A percentile compares a stretch with the other conserved stretches of the same genome.
These are phyloP conservation scores for Camellia oleifera DNA, from an alignment of 179 eudicot species.

Conservation along the genomic window DNA sequence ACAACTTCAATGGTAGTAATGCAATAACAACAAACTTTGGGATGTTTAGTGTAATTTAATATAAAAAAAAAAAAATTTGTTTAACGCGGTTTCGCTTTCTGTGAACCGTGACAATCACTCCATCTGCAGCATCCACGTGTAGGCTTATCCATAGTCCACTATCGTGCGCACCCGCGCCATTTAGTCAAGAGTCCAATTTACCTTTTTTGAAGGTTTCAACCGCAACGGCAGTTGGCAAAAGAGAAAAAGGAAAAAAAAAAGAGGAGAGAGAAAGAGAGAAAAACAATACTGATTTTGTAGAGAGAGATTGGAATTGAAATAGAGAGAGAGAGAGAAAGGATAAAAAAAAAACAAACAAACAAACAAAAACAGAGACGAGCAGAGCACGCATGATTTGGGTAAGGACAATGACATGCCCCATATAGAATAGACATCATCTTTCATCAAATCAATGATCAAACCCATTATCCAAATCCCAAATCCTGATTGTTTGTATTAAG, in stretches of 20 bases:
- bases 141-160: background rate
- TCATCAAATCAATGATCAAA: background rate
- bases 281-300: background rate
- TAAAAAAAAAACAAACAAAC: background rate
- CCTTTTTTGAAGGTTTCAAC: slow-evolving; percentile 26
- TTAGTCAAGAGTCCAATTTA: slow-evolving; percentile 14
- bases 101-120: background rate
- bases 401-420: slow-evolving; percentile 6
- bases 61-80: too few species aligned
- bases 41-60: too few species aligned
- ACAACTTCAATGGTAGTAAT: too few species aligned
- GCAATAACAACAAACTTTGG: too few species aligned
- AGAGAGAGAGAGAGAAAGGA: too few species aligned
- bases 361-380: slow-evolving; percentile 20
- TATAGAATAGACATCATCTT: too few species aligned
- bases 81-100: slow-evolving; percentile 3
- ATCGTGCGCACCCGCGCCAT: slow-evolving; percentile 19
- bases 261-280: background rate
- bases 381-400: slow-evolving; percentile 30
- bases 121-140: background rate
- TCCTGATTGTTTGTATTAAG: too few species aligned
- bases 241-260: background rate
- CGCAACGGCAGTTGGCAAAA: slow-evolving; percentile 16
- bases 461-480: background rate
- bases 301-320: background rate